These are phyloP conservation scores for Cystobasidiaceae sp. DNA, from an alignment of 1,284 basidiomycete species.

Conservation along the genomic window DNA sequence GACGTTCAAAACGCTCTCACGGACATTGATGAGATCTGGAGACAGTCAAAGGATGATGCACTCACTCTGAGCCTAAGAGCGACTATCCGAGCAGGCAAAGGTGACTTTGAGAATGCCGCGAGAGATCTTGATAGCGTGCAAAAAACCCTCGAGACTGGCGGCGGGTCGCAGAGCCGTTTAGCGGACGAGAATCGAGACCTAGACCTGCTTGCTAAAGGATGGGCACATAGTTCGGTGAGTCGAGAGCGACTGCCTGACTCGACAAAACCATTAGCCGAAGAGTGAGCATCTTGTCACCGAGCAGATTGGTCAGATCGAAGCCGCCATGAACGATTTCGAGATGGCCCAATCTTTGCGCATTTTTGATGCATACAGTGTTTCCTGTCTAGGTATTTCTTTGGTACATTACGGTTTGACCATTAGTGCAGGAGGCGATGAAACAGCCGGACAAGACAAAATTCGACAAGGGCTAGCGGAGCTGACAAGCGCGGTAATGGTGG, in stretches of 20 bases:
- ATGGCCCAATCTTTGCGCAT: slow-evolving; percentile 12
- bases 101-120: neutral
- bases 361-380: slow-evolving; percentile 20
- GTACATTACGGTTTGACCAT: slow-evolving; percentile 6
- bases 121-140: slow-evolving; percentile 22
- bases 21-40: slow-evolving; percentile 8
- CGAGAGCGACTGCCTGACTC: neutral
- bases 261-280: no score
- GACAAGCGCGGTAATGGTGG: slow-evolving; percentile 13
- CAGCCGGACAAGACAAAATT: neutral
- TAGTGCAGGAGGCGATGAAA: neutral
- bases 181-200: slow-evolving; percentile 34
- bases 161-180: slow-evolving; percentile 13
- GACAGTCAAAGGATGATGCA: slow-evolving; percentile 1
- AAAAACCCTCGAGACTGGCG: slow-evolving; percentile 11
- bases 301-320: slow-evolving; percentile 20
- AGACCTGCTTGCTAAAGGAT: slow-evolving; percentile 36
- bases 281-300: no score
- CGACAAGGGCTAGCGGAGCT: slow-evolving; percentile 3
- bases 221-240: slow-evolving; percentile 34
- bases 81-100: slow-evolving; percentile 12
- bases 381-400: slow-evolving; percentile 14
- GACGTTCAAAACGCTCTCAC: slow-evolving; percentile 14
- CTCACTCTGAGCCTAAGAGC: slow-evolving; percentile 9
- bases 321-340: slow-evolving; percentile 5